phyloP scores from a whole-genome alignment of 371 early-diverging fungal genomes.

The Haplosporangium sp. region DNA sequence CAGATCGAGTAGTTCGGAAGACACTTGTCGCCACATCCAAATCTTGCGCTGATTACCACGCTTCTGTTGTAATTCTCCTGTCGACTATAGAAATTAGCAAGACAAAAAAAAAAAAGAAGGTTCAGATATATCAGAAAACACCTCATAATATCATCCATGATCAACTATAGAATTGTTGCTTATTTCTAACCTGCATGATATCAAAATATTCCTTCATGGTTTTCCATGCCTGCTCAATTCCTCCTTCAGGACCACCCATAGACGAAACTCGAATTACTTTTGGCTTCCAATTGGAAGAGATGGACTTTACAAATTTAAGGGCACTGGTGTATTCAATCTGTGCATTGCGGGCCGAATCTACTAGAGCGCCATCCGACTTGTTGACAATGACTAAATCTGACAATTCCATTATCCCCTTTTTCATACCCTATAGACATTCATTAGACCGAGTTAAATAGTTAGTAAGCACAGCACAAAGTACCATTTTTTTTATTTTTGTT shows the following conservation, averaged over 20 bases:
- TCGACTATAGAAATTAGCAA: conserved; percentile 31
- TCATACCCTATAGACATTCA: conserved; percentile 68
- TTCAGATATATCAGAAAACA: not conserved
- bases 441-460: not conserved
- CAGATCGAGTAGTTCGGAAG: conserved; percentile 65
- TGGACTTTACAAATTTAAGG: conserved; percentile 66
- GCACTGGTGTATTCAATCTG: conserved; percentile 74
- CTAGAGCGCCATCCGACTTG: conserved; percentile 81
- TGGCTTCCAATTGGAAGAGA: conserved; percentile 57
- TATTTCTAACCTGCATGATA: conserved; percentile 55
- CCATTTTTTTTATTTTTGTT: too few relatives aligned
- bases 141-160: too few relatives aligned
- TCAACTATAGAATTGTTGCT: too few relatives aligned
- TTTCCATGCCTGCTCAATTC: conserved; percentile 77
- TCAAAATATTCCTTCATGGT: conserved; percentile 68
- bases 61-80: conserved; percentile 60
- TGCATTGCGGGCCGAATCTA: conserved; percentile 70
- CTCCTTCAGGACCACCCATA: conserved; percentile 58
- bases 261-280: conserved; percentile 72
- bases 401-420: conserved; percentile 87
- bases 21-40: conserved; percentile 84
- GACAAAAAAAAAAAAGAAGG: too few relatives aligned
- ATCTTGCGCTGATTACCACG: conserved; percentile 70
- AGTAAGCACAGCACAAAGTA: too few relatives aligned
- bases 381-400: conserved; percentile 83